phyloP scores from a whole-genome alignment of 1,284 basidiomycete genomes.

The Boletus sp. region DNA sequence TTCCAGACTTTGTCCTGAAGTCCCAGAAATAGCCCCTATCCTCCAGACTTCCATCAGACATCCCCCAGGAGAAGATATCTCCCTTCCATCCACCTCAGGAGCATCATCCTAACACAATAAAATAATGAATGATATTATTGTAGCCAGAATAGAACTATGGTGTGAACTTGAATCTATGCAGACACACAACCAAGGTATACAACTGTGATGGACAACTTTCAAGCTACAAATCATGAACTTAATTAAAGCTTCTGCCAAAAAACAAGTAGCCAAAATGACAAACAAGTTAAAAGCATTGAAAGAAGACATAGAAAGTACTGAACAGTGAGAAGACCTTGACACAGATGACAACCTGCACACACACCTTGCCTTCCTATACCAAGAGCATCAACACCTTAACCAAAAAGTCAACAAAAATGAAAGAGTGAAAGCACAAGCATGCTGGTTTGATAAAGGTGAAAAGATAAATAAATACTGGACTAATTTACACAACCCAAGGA shows the following conservation, averaged over 20 bases:
- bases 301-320: background rate
- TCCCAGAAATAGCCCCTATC: too few species aligned
- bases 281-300: background rate
- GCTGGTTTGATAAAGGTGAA: background rate
- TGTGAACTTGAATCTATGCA: too few species aligned
- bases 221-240: background rate
- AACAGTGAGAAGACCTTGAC: background rate
- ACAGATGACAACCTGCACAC: accelerated
- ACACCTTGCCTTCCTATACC: background rate
- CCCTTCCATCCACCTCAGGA: too few species aligned
- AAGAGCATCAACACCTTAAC: background rate
- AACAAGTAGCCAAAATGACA: background rate
- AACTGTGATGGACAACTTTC: background rate
- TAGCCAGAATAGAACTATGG: too few species aligned
- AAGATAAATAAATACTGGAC: background rate
- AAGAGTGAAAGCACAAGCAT: background rate
- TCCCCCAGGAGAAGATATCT: too few species aligned
- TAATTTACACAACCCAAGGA: background rate
- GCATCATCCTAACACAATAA: too few species aligned
- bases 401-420: background rate
- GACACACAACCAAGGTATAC: too few species aligned
- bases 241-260: background rate
- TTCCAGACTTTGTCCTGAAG: too few species aligned
- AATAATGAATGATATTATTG: too few species aligned
- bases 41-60: too few species aligned